These are phyloP conservation scores for Russula ochroleuca DNA, from an alignment of 768 basidiomycete species.

Conservation along the genomic window DNA sequence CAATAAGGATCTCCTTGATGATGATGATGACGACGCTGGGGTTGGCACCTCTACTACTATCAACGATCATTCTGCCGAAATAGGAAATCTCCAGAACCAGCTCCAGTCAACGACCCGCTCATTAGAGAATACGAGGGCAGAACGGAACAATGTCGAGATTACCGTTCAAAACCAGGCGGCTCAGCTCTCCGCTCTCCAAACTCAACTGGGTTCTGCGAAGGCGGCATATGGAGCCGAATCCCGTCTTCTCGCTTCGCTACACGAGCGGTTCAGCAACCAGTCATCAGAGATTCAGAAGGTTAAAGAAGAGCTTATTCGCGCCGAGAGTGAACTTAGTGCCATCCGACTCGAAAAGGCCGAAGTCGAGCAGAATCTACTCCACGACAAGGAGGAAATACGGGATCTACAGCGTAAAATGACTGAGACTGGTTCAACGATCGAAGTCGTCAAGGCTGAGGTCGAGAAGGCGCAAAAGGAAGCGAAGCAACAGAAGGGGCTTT, in stretches of 20 bases:
- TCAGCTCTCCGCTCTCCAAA: slow-evolving; percentile 76
- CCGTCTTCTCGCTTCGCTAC: slow-evolving; percentile 58
- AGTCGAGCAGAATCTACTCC: slow-evolving; percentile 76
- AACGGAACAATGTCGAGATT: slow-evolving; percentile 63
- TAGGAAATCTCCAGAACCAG: slow-evolving; percentile 85
- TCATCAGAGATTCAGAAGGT: slow-evolving; percentile 64
- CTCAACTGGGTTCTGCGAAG: slow-evolving; percentile 77
- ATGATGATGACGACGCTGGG: slow-evolving; percentile 65
- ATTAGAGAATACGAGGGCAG: slow-evolving; percentile 58
- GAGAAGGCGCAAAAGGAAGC: slow-evolving; percentile 92
- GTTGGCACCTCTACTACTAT: slow-evolving; percentile 47
- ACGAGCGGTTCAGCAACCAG: slow-evolving; percentile 65
- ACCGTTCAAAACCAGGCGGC: slow-evolving; percentile 62
- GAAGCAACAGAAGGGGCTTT: slow-evolving; percentile 91
- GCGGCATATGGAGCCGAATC: slow-evolving; percentile 84
- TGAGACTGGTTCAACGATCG: slow-evolving; percentile 70
- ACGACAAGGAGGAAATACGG: slow-evolving; percentile 93
- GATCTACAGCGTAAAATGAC: slow-evolving; percentile 81
- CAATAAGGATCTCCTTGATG: slow-evolving; percentile 60
- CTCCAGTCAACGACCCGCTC: slow-evolving; percentile 74
- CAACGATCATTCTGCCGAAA: slow-evolving; percentile 75
- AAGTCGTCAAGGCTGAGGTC: slow-evolving; percentile 62
- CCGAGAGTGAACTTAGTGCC: slow-evolving; percentile 90
- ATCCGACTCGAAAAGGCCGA: slow-evolving; percentile 87
- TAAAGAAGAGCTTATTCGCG: slow-evolving; percentile 74